Evolutionary conservation across 768 basidiomycete species (phyloP).

Genomic region (Xerocomellus intermedius): DNA sequence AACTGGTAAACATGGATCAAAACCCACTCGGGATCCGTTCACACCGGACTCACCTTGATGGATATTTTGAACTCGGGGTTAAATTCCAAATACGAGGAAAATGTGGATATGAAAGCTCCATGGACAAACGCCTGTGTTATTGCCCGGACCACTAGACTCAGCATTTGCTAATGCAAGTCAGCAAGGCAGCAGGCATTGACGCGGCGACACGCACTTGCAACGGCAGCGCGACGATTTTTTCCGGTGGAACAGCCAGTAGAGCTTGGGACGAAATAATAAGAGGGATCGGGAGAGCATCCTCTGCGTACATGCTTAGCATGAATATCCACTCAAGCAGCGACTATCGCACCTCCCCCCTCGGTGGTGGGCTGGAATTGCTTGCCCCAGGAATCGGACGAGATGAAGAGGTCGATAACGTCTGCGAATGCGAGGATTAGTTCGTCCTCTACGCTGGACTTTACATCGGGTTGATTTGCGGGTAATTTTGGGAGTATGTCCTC

Average conservation of each 20-base stretch:
- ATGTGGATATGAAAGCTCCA: slow-evolving; percentile 52
- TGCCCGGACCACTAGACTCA: slow-evolving; percentile 40
- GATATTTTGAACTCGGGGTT: slow-evolving; percentile 19
- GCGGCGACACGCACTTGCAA: slow-evolving; percentile 40
- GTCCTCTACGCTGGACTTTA: slow-evolving; percentile 52
- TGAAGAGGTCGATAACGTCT: slow-evolving; percentile 67
- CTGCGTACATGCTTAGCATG: slow-evolving; percentile 23
- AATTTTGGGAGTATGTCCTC: slow-evolving; percentile 45
- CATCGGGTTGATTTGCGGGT: slow-evolving; percentile 30
- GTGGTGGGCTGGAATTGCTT: slow-evolving; percentile 61
- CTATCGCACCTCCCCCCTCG: slow-evolving; percentile 40
- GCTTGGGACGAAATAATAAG: slow-evolving; percentile 61
- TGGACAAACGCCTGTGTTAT: slow-evolving; percentile 55
- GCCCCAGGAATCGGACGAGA: slow-evolving; percentile 52
- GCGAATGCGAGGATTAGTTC: slow-evolving; percentile 69
- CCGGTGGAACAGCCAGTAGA: slow-evolving; percentile 50
- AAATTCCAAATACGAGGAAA: slow-evolving; percentile 36
- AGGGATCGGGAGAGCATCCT: slow-evolving; percentile 43
- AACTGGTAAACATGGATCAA: slow-evolving; percentile 22
- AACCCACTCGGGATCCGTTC: background rate
- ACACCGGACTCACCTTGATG: slow-evolving; percentile 10
- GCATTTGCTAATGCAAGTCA: slow-evolving; percentile 23
- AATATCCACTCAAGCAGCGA: background rate
- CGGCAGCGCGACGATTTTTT: slow-evolving; percentile 61
- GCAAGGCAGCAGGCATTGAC: slow-evolving; percentile 17